Conservation (phyloP, 2,329 filamentous ascomycete genomes). For the Camillea tinctor region DNA sequence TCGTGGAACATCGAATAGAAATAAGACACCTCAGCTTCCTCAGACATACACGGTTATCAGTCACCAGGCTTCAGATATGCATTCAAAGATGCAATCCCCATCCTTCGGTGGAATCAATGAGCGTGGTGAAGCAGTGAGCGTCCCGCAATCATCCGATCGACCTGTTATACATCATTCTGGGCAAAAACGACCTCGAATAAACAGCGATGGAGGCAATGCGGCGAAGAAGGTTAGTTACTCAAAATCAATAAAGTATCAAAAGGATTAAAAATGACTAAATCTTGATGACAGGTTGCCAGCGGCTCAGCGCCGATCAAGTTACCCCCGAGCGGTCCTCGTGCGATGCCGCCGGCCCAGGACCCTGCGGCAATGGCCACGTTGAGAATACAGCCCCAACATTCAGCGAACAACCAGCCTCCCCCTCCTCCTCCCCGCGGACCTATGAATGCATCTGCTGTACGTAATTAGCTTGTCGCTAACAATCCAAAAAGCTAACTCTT, state of each 20-base stretch:
- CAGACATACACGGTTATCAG: constrained; percentile 29
- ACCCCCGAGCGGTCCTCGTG: constrained; percentile 27
- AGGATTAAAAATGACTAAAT: constrained; percentile 11
- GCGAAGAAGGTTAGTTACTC: constrained; percentile 27
- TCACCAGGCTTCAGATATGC: constrained; percentile 11
- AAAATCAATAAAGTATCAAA: background rate
- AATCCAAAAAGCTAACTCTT: constrained; percentile 13
- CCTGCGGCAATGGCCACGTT: constrained; percentile 32
- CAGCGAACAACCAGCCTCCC: constrained; percentile 9
- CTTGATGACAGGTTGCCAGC: constrained; percentile 19
- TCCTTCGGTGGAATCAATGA: constrained; percentile 30
- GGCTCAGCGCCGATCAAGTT: constrained; percentile 14
- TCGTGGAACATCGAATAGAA: constrained; percentile 17
- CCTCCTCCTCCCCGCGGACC: constrained; percentile 7
- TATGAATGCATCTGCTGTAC: constrained; percentile 23
- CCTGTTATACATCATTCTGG: constrained; percentile 32
- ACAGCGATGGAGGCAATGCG: constrained; percentile 21
- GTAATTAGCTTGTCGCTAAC: constrained; percentile 2
- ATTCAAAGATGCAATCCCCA: constrained; percentile 7
- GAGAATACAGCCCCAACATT: constrained; percentile 18
- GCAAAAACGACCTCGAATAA: constrained; percentile 28
- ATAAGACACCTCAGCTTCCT: constrained; percentile 25
- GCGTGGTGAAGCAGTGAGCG: constrained; percentile 26
- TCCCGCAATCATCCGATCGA: constrained; percentile 24
- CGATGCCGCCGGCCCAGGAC: constrained; percentile 28